These are phyloP conservation scores for Brasilioporus rufonigricans DNA, from an alignment of 768 basidiomycete genomes.

Conservation along the genomic window DNA sequence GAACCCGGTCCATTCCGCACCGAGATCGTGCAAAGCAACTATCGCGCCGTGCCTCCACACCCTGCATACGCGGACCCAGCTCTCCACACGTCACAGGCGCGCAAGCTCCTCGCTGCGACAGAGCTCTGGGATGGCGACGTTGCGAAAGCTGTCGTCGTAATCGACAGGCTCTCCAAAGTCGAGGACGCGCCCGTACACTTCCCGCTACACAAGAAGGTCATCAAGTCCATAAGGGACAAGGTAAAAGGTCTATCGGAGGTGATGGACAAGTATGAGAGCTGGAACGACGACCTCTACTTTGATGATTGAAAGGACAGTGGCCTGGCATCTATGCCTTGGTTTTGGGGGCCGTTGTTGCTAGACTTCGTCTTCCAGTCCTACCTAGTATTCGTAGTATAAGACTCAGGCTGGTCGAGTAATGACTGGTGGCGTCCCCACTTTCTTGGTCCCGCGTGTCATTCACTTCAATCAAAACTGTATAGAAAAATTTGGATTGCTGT, in stretches of 20 bases:
- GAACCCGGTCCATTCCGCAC: slow-evolving; percentile 20
- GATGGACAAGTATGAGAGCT: slow-evolving; percentile 15
- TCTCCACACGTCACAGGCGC: slow-evolving; percentile 1
- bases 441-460: too few species aligned
- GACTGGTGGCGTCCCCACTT: too few species aligned
- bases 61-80: slow-evolving; percentile 18
- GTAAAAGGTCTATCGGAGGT: slow-evolving; percentile 7
- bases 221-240: slow-evolving; percentile 14
- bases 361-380: background rate
- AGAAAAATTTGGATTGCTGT: too few species aligned
- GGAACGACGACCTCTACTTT: slow-evolving; percentile 17
- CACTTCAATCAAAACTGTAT: too few species aligned
- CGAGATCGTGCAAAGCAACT: background rate
- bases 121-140: slow-evolving; percentile 12
- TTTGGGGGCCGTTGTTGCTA: too few species aligned
- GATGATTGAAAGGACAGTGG: background rate
- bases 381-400: too few species aligned
- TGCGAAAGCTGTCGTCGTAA: slow-evolving; percentile 11
- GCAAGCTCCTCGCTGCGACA: background rate
- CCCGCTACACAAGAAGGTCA: slow-evolving; percentile 7
- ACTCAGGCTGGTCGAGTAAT: too few species aligned
- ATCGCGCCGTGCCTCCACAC: slow-evolving; percentile 8
- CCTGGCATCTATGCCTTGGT: background rate
- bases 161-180: slow-evolving; percentile 11
- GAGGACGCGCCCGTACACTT: slow-evolving; percentile 20